Evolutionary conservation across 2,329 filamentous ascomycete genomes (phyloP).

Genomic region (Domatiomyces catenatus): DNA sequence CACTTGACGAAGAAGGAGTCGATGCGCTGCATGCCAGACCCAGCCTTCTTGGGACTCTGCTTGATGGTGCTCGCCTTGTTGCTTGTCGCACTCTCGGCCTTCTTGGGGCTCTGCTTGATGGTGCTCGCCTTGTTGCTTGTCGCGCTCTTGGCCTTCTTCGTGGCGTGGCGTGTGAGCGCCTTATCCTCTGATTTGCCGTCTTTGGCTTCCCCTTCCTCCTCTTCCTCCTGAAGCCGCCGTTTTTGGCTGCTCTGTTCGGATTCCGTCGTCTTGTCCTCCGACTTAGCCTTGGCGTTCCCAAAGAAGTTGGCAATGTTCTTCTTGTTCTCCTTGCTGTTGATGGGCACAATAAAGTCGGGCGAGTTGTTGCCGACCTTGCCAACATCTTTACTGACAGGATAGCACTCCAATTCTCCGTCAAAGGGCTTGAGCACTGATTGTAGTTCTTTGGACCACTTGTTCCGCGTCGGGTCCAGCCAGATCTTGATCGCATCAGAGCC

Average conservation of each 20-base stretch:
- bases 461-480: slow-evolving; percentile 62
- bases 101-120: slow-evolving; percentile 28
- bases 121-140: slow-evolving; percentile 37
- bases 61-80: slow-evolving; percentile 35
- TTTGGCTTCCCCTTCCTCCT: slow-evolving; percentile 11
- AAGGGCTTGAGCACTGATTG: slow-evolving; percentile 69
- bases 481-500: slow-evolving; percentile 51
- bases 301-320: slow-evolving; percentile 93
- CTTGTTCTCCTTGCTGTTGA: slow-evolving; percentile 78
- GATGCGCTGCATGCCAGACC: slow-evolving; percentile 37
- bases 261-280: slow-evolving; percentile 5
- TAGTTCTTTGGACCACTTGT: slow-evolving; percentile 62
- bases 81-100: slow-evolving; percentile 40
- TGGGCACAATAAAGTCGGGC: slow-evolving; percentile 63
- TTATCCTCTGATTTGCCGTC: slow-evolving; percentile 9
- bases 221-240: slow-evolving; percentile 12
- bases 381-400: slow-evolving; percentile 74
- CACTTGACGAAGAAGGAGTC: slow-evolving; percentile 33
- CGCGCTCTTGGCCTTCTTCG: slow-evolving; percentile 39
- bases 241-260: slow-evolving; percentile 18
- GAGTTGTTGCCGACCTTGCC: slow-evolving; percentile 91
- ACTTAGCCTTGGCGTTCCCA: slow-evolving; percentile 28
- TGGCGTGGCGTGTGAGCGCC: slow-evolving; percentile 23
- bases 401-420: slow-evolving; percentile 63
- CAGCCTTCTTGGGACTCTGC: slow-evolving; percentile 26